These are phyloP conservation scores for Cyberlindnera nakhonratchasimensis DNA, from an alignment of 805 yeast genomes.

Conservation along the genomic window DNA sequence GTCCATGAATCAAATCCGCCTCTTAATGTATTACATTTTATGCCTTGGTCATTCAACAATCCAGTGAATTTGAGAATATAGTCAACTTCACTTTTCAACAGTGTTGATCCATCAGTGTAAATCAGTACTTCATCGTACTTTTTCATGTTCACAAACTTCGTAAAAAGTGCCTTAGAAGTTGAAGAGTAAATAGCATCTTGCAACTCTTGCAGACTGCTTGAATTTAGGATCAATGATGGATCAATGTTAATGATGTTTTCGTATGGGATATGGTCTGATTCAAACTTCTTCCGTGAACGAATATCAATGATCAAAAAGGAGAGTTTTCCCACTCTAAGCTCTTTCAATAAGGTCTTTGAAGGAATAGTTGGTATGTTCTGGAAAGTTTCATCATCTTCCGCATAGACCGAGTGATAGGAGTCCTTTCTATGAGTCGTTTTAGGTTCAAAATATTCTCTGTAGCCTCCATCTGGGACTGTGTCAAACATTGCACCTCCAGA, in stretches of 20 bases:
- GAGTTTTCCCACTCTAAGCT: slow-evolving; percentile 39
- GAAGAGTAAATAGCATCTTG: slow-evolving; percentile 16
- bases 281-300: slow-evolving; percentile 33
- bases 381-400: slow-evolving; percentile 29
- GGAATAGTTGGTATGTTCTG: slow-evolving; percentile 46
- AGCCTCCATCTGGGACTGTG: slow-evolving; percentile 2
- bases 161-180: slow-evolving; percentile 7
- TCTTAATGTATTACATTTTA: slow-evolving; percentile 29
- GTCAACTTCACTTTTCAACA: slow-evolving; percentile 30
- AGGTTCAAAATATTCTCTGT: slow-evolving; percentile 7
- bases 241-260: slow-evolving; percentile 39
- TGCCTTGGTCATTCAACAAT: slow-evolving; percentile 12
- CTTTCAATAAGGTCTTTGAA: slow-evolving; percentile 37
- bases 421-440: slow-evolving; percentile 31
- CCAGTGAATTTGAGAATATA: slow-evolving; percentile 32
- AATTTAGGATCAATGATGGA: slow-evolving; percentile 36
- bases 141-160: slow-evolving; percentile 30
- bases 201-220: slow-evolving; percentile 29
- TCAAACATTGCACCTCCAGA: neutral
- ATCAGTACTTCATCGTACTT: slow-evolving; percentile 36
- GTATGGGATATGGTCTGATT: slow-evolving; percentile 35
- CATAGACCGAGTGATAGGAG: slow-evolving; percentile 39
- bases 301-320: slow-evolving; percentile 41
- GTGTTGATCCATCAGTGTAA: slow-evolving; percentile 37
- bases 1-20: slow-evolving; percentile 49